Evolutionary conservation across 129 eudicot genomes (phyloP).

Genomic region (Pittosporum tobira): DNA sequence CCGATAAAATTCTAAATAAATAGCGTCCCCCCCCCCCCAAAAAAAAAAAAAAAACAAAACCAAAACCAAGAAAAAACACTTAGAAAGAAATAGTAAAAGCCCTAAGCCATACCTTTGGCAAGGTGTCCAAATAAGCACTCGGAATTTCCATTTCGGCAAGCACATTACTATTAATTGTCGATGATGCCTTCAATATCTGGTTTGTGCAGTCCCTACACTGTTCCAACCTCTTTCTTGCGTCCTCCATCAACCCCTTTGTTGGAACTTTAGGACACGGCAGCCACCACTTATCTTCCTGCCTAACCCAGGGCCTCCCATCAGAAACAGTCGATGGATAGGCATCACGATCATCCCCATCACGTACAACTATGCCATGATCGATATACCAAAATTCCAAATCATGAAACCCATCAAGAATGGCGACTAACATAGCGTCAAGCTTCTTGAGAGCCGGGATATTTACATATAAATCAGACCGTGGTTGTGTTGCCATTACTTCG

Average conservation of each 20-base stretch:
- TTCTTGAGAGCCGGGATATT: constrained; percentile 91
- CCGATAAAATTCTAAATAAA: too few species aligned
- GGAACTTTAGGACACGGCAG: constrained; percentile 93
- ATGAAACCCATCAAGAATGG: constrained; percentile 69
- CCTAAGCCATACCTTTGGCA: constrained; percentile 60
- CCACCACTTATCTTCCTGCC: constrained; percentile 99
- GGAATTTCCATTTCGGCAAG: constrained; percentile 96
- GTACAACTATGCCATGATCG: constrained; percentile 53
- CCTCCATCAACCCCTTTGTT: constrained; percentile 67
- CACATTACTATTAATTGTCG: constrained; percentile 79
- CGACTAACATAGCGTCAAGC: constrained; percentile 70
- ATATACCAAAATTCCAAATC: constrained; percentile 76
- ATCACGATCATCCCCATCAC: constrained; percentile 43
- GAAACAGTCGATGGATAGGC: constrained; percentile 28
- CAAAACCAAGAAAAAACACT: too few species aligned
- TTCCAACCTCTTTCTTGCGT: constrained; percentile 69
- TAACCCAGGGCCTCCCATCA: constrained; percentile 62
- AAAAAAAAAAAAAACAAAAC: too few species aligned
- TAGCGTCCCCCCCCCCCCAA: too few species aligned
- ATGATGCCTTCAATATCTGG: constrained; percentile 90
- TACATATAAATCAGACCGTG: constrained; percentile 66
- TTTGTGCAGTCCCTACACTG: constrained; percentile 86
- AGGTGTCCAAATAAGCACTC: constrained; percentile 57
- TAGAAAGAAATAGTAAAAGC: background rate
- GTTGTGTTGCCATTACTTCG: constrained; percentile 86